A percentile compares a stretch with the other conserved stretches of the same genome.
These are phyloP conservation scores for Rhodotorula sp. DNA, from an alignment of 1,284 basidiomycete genomes.

Conservation along the genomic window DNA sequence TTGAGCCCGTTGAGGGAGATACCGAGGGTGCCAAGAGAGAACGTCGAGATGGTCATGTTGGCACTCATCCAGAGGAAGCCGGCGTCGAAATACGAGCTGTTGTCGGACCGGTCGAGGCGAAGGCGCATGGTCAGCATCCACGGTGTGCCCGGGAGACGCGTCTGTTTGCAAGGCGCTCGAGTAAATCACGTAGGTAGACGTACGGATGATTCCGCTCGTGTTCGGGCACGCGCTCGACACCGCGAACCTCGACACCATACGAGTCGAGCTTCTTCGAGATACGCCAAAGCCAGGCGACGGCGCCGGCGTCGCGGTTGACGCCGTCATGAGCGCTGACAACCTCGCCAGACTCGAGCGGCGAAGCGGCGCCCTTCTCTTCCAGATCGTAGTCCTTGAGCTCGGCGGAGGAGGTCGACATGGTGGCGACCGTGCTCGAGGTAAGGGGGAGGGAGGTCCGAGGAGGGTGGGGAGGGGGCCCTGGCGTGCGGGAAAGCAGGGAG, in stretches of 20 bases:
- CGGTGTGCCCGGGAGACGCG: too few species aligned
- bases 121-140: too few species aligned
- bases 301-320: conserved; percentile 9
- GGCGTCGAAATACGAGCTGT: conserved; percentile 19
- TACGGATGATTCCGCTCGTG: conserved; percentile 31
- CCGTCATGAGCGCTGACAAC: conserved; percentile 31
- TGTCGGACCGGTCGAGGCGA: neutral
- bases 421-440: conserved; percentile 2
- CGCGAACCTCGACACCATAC: conserved; percentile 40
- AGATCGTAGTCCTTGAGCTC: conserved; percentile 18
- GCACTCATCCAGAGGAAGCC: conserved; percentile 31
- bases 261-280: conserved; percentile 30
- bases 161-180: too few species aligned
- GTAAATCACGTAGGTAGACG: neutral
- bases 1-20: conserved; percentile 59
- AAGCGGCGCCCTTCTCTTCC: conserved; percentile 20
- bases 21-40: conserved; percentile 72
- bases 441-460: neutral
- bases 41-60: conserved; percentile 55
- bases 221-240: conserved; percentile 39
- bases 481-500: neutral
- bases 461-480: neutral
- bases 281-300: conserved; percentile 30
- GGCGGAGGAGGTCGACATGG: conserved; percentile 7
- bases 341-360: neutral